Evolutionary conservation across 306 rosid genomes (phyloP).

Genomic region (Malus orientalis): DNA sequence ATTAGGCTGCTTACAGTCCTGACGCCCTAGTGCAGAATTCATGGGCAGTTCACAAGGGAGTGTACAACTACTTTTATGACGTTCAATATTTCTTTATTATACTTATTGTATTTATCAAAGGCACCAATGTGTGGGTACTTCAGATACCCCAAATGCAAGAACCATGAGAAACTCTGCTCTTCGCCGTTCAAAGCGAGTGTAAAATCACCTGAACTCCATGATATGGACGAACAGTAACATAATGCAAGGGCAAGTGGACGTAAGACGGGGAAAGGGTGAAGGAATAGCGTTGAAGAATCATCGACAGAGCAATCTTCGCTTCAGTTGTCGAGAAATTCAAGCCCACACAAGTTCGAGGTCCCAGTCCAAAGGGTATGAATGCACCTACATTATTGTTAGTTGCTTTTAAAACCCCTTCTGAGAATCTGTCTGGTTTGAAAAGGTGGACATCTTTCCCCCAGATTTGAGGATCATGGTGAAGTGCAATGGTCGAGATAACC

Average conservation of each 20-base stretch:
- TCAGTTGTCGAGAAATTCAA: constrained; percentile 14
- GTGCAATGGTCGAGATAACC: neutral
- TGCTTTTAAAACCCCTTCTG: constrained; percentile 19
- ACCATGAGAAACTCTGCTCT: neutral
- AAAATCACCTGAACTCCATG: constrained; percentile 19
- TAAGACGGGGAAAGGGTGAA: constrained; percentile 18
- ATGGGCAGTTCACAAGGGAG: too few relatives aligned
- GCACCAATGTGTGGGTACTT: too few relatives aligned
- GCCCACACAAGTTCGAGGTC: constrained; percentile 18
- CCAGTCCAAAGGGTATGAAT: constrained; percentile 15
- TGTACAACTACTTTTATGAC: too few relatives aligned
- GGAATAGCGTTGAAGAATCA: constrained; percentile 20
- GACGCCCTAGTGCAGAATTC: too few relatives aligned
- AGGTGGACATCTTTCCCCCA: constrained; percentile 22
- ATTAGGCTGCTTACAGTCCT: too few relatives aligned
- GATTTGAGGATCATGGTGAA: constrained; percentile 16
- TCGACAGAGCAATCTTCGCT: constrained; percentile 22
- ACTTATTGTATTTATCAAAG: too few relatives aligned
- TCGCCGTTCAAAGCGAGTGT: neutral
- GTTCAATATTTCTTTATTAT: too few relatives aligned
- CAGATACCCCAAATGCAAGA: neutral
- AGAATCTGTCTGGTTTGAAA: constrained; percentile 23
- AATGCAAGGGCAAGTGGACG: neutral
- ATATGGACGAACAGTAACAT: neutral
- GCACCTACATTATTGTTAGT: neutral